Evolutionary conservation across 495 filamentous ascomycete genomes (phyloP).

Genomic region (Friedmanniomyces simplex): DNA sequence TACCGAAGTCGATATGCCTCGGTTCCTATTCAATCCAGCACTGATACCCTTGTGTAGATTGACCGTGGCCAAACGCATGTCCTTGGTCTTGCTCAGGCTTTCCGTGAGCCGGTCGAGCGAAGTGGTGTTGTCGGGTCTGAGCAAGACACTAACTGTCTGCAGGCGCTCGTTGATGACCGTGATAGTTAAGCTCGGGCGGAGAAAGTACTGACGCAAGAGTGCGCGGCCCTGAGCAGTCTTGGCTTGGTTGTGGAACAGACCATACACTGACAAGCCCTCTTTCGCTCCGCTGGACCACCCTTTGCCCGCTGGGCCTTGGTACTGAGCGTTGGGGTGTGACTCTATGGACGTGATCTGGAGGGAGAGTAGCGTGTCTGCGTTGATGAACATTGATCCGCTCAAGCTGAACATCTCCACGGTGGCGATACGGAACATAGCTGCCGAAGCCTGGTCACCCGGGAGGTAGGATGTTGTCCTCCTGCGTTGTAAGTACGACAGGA

Average conservation of each 20-base stretch:
- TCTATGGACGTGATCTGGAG: slow-evolving; percentile 82
- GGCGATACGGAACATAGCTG: slow-evolving; percentile 46
- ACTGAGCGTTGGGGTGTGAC: slow-evolving; percentile 73
- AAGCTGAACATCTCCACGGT: slow-evolving; percentile 70
- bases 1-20: slow-evolving; percentile 52
- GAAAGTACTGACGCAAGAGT: slow-evolving; percentile 69
- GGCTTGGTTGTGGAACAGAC: slow-evolving; percentile 67
- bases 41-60: slow-evolving; percentile 69
- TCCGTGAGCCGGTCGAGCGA: slow-evolving; percentile 48
- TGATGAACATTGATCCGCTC: slow-evolving; percentile 73
- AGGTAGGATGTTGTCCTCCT: slow-evolving; percentile 51
- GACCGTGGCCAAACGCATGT: slow-evolving; percentile 59
- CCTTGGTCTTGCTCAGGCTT: slow-evolving; percentile 63
- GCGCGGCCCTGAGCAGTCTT: slow-evolving; percentile 71
- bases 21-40: slow-evolving; percentile 45
- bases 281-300: slow-evolving; percentile 59
- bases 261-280: slow-evolving; percentile 82
- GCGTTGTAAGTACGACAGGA: slow-evolving; percentile 69
- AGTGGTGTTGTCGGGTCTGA: slow-evolving; percentile 57
- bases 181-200: slow-evolving; percentile 64
- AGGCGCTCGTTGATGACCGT: slow-evolving; percentile 65
- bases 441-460: slow-evolving; percentile 42
- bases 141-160: slow-evolving; percentile 53
- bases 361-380: slow-evolving; percentile 64
- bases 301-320: slow-evolving; percentile 53